Evolutionary conservation across 2,329 filamentous ascomycete species (phyloP).

Genomic region (Diaporthe vaccinii): DNA sequence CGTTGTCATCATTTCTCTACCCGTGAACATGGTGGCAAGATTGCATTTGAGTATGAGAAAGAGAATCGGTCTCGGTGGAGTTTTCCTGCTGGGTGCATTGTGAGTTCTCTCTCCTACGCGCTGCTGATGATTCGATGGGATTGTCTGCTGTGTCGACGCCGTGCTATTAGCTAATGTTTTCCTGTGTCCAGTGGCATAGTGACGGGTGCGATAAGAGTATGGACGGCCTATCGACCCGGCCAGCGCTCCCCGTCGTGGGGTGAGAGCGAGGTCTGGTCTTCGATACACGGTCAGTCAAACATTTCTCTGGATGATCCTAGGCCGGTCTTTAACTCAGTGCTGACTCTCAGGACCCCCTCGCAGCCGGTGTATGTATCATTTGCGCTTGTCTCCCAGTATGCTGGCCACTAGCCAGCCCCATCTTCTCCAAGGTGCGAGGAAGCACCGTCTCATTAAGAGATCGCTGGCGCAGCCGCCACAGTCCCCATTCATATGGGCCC

Average conservation of each 20-base stretch:
- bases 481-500: not conserved
- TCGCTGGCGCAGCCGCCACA: slow-evolving; percentile 25
- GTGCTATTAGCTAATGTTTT: not conserved
- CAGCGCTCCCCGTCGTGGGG: slow-evolving; percentile 26
- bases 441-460: slow-evolving; percentile 8
- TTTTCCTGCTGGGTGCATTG: not conserved
- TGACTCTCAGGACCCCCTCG: not conserved
- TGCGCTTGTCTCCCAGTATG: slow-evolving; percentile 34
- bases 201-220: slow-evolving; percentile 27
- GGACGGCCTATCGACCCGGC: slow-evolving; percentile 10
- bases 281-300: slow-evolving; percentile 31
- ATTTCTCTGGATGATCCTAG: not conserved
- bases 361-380: slow-evolving; percentile 25
- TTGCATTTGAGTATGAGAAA: not conserved
- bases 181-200: slow-evolving; percentile 21
- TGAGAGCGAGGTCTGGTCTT: slow-evolving; percentile 30
- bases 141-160: not conserved
- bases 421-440: not conserved
- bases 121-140: not conserved
- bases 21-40: not conserved
- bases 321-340: not conserved
- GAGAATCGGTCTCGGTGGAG: not conserved
- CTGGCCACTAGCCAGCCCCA: slow-evolving; percentile 19
- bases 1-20: not conserved
- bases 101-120: not conserved